Evolutionary conservation across 176 grass and related monocot genomes (phyloP).

Genomic region (Melocanna baccifera): DNA sequence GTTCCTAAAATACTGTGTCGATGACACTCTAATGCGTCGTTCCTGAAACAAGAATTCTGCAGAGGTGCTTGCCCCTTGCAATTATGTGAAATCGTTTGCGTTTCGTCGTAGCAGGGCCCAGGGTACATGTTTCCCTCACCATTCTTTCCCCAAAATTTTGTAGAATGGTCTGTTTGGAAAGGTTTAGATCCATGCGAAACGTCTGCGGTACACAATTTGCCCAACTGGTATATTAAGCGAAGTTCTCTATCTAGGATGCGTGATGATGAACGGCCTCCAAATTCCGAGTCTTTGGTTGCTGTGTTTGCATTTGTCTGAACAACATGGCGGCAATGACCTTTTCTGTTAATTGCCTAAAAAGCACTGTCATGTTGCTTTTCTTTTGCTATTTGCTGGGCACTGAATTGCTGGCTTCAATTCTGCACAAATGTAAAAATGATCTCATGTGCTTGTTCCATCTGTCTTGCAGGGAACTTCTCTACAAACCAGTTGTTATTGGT

Average conservation of each 20-base stretch:
- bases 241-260: neutral
- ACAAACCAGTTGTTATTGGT: slow-evolving; percentile 91
- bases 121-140: neutral
- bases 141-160: neutral
- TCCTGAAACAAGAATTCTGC: neutral
- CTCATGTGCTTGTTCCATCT: slow-evolving; percentile 18
- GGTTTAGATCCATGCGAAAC: neutral
- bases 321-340: neutral
- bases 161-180: neutral
- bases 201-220: neutral
- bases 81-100: neutral
- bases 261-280: neutral
- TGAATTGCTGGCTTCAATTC: neutral
- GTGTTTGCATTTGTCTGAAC: neutral
- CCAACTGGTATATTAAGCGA: neutral
- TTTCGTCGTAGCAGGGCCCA: neutral
- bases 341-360: neutral
- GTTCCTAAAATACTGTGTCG: neutral
- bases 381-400: slow-evolving; percentile 18
- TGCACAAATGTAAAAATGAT: slow-evolving; percentile 2
- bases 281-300: neutral
- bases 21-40: neutral
- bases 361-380: neutral
- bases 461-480: slow-evolving; percentile 78
- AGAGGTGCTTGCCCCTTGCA: neutral